Percentiles rank a stretch among this genome's conserved stretches.
Evolutionary conservation across 2,329 filamentous ascomycete genomes (phyloP).

Genomic region (Stemphylium vesicarium): DNA sequence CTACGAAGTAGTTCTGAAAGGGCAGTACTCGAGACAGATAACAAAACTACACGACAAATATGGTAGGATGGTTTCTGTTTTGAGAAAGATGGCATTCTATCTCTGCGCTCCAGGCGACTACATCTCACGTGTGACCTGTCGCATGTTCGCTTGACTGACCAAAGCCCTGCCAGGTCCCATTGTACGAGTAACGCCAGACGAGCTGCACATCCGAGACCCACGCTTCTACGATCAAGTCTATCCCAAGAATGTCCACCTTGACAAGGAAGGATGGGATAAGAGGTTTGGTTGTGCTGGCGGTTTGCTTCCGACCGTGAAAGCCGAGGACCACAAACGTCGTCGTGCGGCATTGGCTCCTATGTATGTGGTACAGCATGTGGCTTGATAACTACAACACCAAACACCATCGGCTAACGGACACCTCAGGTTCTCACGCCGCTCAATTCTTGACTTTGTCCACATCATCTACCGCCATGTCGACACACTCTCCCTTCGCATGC

Average conservation of each 20-base stretch:
- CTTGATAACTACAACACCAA: background rate
- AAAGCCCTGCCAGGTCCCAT: conserved; percentile 44
- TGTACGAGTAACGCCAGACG: conserved; percentile 52
- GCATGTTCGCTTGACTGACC: conserved; percentile 11
- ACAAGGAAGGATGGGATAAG: conserved; percentile 47
- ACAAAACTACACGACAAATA: conserved; percentile 40
- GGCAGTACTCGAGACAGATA: conserved; percentile 42
- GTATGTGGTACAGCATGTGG: conserved; percentile 21
- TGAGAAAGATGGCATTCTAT: too few relatives aligned
- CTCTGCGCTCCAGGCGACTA: too few relatives aligned
- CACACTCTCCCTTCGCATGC: conserved; percentile 37
- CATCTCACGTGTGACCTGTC: background rate
- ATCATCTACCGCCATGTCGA: conserved; percentile 46
- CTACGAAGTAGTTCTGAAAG: conserved; percentile 40
- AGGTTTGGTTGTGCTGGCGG: conserved; percentile 38
- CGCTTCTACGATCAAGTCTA: conserved; percentile 48
- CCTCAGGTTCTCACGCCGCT: conserved; percentile 44
- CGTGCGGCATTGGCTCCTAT: conserved; percentile 42
- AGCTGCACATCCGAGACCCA: conserved; percentile 53
- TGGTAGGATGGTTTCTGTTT: conserved; percentile 23
- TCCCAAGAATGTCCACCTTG: conserved; percentile 36
- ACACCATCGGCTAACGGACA: conserved; percentile 1
- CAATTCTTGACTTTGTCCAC: conserved; percentile 44
- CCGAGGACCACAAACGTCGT: conserved; percentile 38
- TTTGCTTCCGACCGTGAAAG: conserved; percentile 38